Evolutionary conservation across 2,329 filamentous ascomycete genomes (phyloP).

Genomic region (Thermoascus crustaceus): DNA sequence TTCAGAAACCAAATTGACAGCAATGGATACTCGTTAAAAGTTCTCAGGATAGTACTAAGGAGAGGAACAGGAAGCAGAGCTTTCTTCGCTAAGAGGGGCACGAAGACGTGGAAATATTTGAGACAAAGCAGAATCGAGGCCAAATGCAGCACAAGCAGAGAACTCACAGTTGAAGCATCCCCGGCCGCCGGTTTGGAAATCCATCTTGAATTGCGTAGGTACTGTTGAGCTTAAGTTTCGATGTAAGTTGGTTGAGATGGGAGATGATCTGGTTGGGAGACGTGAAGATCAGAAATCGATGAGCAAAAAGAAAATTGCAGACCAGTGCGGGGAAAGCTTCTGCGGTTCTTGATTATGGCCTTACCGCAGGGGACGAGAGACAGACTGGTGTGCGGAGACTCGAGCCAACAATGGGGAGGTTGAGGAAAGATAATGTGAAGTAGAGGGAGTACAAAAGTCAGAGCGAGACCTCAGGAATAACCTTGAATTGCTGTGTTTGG

Average conservation of each 20-base stretch:
- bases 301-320: slow-evolving; percentile 2
- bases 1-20: too few species aligned
- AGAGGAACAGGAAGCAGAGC: too few species aligned
- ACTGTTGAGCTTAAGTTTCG: slow-evolving; percentile 5
- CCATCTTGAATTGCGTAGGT: slow-evolving; percentile 34
- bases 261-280: slow-evolving; percentile 2
- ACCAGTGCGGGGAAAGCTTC: slow-evolving; percentile 5
- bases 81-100: too few species aligned
- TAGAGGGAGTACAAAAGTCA: not conserved
- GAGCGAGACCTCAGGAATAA: not conserved
- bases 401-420: slow-evolving; percentile 2
- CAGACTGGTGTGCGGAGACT: too few species aligned
- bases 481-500: slow-evolving; percentile 1
- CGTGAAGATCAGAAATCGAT: slow-evolving; percentile 1
- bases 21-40: too few species aligned
- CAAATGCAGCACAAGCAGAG: slow-evolving; percentile 6
- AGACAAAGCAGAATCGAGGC: too few species aligned
- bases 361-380: too few species aligned
- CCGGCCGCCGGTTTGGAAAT: slow-evolving; percentile 42
- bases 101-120: too few species aligned
- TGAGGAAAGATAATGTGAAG: not conserved
- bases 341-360: not conserved
- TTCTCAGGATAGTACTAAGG: too few species aligned
- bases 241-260: slow-evolving; percentile 6
- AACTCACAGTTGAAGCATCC: slow-evolving; percentile 54